phyloP scores from a whole-genome alignment of 805 yeast genomes.

The Pichia eremophila region DNA sequence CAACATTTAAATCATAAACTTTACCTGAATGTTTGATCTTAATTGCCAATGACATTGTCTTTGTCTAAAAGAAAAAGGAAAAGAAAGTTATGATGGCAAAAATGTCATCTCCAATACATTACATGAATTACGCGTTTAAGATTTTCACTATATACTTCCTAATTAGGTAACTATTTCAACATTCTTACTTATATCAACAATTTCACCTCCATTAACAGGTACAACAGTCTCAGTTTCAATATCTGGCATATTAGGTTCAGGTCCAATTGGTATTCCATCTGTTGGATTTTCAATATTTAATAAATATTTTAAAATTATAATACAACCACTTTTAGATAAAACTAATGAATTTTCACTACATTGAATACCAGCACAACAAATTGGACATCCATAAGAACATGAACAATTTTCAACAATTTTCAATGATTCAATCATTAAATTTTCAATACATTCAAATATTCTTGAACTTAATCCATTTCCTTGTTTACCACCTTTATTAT shows the following conservation, averaged over 20 bases:
- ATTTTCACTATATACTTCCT: background rate
- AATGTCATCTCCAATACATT: no score
- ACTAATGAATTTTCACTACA: conserved; percentile 81
- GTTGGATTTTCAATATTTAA: conserved; percentile 44
- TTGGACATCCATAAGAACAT: conserved; percentile 62
- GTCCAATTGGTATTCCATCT: conserved; percentile 53
- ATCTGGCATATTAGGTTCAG: conserved; percentile 67
- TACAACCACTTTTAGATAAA: conserved; percentile 79
- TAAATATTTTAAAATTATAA: conserved; percentile 54
- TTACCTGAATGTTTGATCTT: conserved; percentile 63
- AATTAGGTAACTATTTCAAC: background rate
- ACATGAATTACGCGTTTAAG: no score
- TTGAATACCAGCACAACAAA: conserved; percentile 73
- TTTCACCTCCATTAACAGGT: conserved; percentile 28
- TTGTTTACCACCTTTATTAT: conserved; percentile 67
- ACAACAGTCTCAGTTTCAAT: conserved; percentile 60
- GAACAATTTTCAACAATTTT: conserved; percentile 57
- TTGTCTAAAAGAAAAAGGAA: background rate
- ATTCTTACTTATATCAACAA: background rate
- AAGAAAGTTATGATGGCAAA: background rate
- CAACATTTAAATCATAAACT: conserved; percentile 48
- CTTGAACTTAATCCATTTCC: conserved; percentile 77
- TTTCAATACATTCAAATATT: conserved; percentile 70
- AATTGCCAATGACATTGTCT: background rate
- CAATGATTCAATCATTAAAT: conserved; percentile 51